These are phyloP conservation scores for Scheffersomyces illinoinensis DNA, from an alignment of 1,139 yeast species.

Conservation along the genomic window DNA sequence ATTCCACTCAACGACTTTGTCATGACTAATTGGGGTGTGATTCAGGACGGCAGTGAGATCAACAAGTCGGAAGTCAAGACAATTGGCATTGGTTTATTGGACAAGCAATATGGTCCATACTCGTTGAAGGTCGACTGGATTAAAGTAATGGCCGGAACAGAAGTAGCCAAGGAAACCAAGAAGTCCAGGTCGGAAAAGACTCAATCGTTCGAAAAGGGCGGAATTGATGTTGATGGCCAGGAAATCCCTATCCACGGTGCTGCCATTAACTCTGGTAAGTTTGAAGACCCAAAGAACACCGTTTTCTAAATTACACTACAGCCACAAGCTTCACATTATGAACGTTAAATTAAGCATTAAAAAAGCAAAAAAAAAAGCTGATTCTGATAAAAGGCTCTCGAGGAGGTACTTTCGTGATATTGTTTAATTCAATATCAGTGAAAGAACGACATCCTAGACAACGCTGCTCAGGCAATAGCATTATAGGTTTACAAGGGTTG, in stretches of 20 bases:
- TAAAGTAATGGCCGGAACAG: conserved; percentile 64
- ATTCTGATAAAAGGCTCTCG: neutral
- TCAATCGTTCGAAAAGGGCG: conserved; percentile 7
- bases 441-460: neutral
- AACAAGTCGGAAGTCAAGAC: conserved; percentile 69
- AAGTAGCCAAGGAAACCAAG: conserved; percentile 40
- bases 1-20: conserved; percentile 79
- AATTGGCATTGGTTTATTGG: conserved; percentile 77
- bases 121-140: conserved; percentile 71
- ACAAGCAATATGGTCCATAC: conserved; percentile 78
- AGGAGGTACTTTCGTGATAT: neutral
- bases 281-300: conserved; percentile 35
- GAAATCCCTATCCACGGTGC: conserved; percentile 12
- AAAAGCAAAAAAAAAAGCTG: neutral
- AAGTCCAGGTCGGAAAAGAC: conserved; percentile 28
- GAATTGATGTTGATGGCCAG: conserved; percentile 1
- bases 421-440: neutral
- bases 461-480: neutral
- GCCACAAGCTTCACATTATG: neutral
- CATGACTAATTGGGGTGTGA: conserved; percentile 79
- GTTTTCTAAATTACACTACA: conserved; percentile 20
- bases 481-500: neutral
- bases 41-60: conserved; percentile 65
- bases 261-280: conserved; percentile 22
- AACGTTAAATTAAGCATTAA: neutral